phyloP scores from a whole-genome alignment of 768 basidiomycete species.

The Leccinum fibrillosum region DNA sequence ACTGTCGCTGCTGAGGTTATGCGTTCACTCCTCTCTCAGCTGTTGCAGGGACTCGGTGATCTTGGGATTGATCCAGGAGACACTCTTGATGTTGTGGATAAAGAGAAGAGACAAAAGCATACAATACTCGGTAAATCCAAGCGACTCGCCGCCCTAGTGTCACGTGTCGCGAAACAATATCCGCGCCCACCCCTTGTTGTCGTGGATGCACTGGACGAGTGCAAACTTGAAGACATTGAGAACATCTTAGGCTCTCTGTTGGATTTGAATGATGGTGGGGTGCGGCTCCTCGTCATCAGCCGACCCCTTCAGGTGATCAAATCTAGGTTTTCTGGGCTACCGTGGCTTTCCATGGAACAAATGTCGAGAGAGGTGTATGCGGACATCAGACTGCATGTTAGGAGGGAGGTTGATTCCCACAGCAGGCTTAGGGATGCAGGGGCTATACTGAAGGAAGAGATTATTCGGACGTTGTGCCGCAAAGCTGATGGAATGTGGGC shows the following conservation, averaged over 20 bases:
- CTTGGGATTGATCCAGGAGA: not conserved
- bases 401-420: slow-evolving; percentile 5
- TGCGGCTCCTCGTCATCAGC: slow-evolving; percentile 9
- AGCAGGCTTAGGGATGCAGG: not conserved
- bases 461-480: not conserved
- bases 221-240: slow-evolving; percentile 1
- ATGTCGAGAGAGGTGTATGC: not conserved
- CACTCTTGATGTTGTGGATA: not conserved
- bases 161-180: not conserved
- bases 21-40: not conserved
- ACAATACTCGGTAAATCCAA: not conserved
- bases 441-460: slow-evolving; percentile 2
- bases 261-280: not conserved
- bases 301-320: slow-evolving; percentile 4
- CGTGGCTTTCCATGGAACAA: slow-evolving; percentile 2
- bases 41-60: not conserved
- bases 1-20: not conserved
- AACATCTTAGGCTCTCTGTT: not conserved
- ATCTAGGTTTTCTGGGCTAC: not conserved
- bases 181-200: not conserved
- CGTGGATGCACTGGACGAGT: slow-evolving; percentile 19
- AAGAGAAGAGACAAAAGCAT: not conserved
- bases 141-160: not conserved
- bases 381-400: slow-evolving; percentile 9
- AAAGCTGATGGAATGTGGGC: slow-evolving; percentile 13